Evolutionary conservation across 2,329 filamentous ascomycete species (phyloP), one percentile per base, ranked within the genome.

Genomic region (Ophiostoma tasmaniense): DNA sequence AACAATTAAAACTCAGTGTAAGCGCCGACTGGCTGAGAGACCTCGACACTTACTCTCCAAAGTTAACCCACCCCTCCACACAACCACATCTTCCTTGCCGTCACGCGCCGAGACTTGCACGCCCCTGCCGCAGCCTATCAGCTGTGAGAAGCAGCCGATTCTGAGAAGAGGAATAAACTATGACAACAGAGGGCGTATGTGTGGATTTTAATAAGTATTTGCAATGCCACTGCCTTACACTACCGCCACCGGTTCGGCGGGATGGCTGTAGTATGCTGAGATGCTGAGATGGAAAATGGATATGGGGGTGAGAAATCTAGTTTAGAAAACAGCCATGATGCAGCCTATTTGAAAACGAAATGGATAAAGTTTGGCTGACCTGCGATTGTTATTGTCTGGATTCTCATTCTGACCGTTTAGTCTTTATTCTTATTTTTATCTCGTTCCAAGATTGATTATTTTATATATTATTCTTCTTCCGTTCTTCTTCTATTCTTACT

Each of bases 21-120:
- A 64, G 68, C 68, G 68, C 68, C 68, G 55, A 64, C 59, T 69
- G 65, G 68, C 64, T 45, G 39, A 64, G 61, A 33, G 59, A 25
- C 50, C 14, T 61, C 25, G 20, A 61, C 17, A 17, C 55, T 33
- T 55, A 28, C 13, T 59, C 52, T 59, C 22, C 30, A 8, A 52
- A 22, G 3, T n/a, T 8, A 11, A 22, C 20, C 10, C 45, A 55
- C 28, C 45, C 42, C 59, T 55, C 42, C 45, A 64, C 66, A 35
- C 42, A 68, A 55, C 22, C 67, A 68, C 67, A 39, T 59, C 67
- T 50, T 55, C n/a, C 10, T 28, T 64, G 62, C 67, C 45, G 45
- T 64, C 50, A 61, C 64, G n/a, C 67, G 67, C 67, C 52, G 66
- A 39, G 50, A 62, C 64, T 62, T 50, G n/a, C 50, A 50, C 30